phyloP scores from a whole-genome alignment of 495 filamentous ascomycete species.

The Penicillium paxilli region DNA sequence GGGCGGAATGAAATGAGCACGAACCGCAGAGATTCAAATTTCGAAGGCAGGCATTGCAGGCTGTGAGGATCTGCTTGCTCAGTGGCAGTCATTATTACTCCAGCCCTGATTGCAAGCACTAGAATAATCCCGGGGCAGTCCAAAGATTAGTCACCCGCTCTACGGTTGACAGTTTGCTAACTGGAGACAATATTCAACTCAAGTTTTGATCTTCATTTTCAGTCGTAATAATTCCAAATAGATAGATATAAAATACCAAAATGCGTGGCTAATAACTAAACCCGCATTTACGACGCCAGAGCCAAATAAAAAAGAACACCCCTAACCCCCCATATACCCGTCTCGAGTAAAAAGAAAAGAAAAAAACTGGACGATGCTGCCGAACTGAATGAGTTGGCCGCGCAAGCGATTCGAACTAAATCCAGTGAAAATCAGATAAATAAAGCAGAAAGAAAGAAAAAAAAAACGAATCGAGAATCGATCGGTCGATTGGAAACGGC shows the following conservation, averaged over 20 bases:
- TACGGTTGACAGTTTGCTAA: too few relatives aligned
- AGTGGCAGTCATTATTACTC: too few relatives aligned
- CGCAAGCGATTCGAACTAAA: slow-evolving; percentile 20
- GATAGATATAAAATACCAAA: slow-evolving; percentile 3
- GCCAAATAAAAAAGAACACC: slow-evolving; percentile 7
- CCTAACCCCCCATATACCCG: slow-evolving; percentile 11
- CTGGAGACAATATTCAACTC: not conserved
- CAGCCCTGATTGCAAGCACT: too few relatives aligned
- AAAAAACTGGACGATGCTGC: slow-evolving; percentile 8
- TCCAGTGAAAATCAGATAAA: slow-evolving; percentile 16
- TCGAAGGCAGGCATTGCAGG: too few relatives aligned
- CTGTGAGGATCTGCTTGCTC: too few relatives aligned
- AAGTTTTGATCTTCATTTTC: slow-evolving; percentile 4
- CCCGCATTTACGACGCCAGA: not conserved
- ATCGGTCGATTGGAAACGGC: slow-evolving; percentile 1
- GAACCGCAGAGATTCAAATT: too few relatives aligned
- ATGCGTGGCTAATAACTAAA: not conserved
- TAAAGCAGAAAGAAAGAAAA: slow-evolving; percentile 3
- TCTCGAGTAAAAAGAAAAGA: slow-evolving; percentile 11
- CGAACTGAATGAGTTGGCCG: slow-evolving; percentile 24
- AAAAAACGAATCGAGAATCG: slow-evolving; percentile 4
- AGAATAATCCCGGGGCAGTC: too few relatives aligned
- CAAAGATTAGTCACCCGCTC: too few relatives aligned
- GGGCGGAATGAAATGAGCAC: too few relatives aligned
- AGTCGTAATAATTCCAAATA: slow-evolving; percentile 11